phyloP scores from a whole-genome alignment of 495 filamentous ascomycete species.

The Lophiostoma macrostomum region DNA sequence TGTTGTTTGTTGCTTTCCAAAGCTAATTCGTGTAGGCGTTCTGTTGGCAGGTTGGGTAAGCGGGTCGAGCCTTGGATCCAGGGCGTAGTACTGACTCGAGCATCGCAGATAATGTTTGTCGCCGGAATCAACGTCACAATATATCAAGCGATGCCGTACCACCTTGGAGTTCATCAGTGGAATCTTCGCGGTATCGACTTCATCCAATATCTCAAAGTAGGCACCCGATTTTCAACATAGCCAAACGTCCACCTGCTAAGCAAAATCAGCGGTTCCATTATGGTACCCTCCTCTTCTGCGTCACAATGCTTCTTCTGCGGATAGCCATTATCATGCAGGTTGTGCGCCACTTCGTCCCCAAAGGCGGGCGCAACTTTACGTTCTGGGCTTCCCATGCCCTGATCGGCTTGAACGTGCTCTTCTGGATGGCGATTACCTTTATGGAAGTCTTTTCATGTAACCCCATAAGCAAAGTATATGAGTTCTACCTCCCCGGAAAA shows the following conservation, averaged over 20 bases:
- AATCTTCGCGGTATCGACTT: slow-evolving; percentile 1
- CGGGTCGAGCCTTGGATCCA: neutral
- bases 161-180: slow-evolving; percentile 3
- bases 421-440: slow-evolving; percentile 1
- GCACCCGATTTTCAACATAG: neutral
- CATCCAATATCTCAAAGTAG: slow-evolving; percentile 5
- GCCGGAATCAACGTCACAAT: neutral
- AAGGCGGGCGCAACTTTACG: neutral
- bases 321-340: slow-evolving; percentile 8
- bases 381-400: slow-evolving; percentile 6
- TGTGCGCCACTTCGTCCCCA: slow-evolving; percentile 7
- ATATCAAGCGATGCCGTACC: neutral
- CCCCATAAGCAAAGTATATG: slow-evolving; percentile 1
- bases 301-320: slow-evolving; percentile 1
- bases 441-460: slow-evolving; percentile 11
- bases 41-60: slow-evolving; percentile 1
- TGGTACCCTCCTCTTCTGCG: slow-evolving; percentile 2
- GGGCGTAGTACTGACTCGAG: neutral
- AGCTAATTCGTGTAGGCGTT: neutral
- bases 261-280: neutral
- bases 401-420: slow-evolving; percentile 3
- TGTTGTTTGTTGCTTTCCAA: no score
- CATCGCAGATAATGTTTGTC: neutral
- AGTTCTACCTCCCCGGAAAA: neutral
- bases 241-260: neutral